A percentile compares a stretch with the other conserved stretches of the same genome.
These are phyloP conservation scores for Vitis riparia DNA, from an alignment of 164 flowering plant genomes.

Conservation along the genomic window DNA sequence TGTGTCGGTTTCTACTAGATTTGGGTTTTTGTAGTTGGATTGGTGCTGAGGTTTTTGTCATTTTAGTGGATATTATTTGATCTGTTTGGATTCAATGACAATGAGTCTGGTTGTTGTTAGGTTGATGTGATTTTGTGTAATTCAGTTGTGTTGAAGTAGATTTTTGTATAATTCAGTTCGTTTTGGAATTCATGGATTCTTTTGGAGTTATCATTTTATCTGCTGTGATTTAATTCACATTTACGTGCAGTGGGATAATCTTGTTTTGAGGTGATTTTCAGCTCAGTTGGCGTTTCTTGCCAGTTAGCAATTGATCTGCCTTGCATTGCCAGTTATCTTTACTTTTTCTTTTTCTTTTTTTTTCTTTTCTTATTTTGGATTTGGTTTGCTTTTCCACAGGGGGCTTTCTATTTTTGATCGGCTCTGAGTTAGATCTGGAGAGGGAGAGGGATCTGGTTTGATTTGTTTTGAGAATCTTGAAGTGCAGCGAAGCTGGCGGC, in stretches of 20 bases:
- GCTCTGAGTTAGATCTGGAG: slow-evolving; percentile 38
- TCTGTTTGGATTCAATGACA: not conserved
- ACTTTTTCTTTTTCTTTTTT: not conserved
- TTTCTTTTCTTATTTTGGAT: not conserved
- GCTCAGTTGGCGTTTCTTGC: no score
- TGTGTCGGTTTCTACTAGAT: not conserved
- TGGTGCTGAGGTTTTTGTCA: not conserved
- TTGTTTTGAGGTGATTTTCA: no score
- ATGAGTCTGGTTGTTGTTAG: no score
- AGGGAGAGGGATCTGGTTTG: slow-evolving; percentile 20
- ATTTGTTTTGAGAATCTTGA: slow-evolving; percentile 22
- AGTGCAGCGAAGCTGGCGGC: slow-evolving; percentile 68
- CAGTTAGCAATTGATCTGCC: no score
- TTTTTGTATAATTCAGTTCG: no score
- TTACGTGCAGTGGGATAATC: no score
- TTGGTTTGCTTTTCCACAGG: slow-evolving; percentile 27
- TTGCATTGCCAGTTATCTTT: no score
- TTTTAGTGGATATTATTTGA: not conserved
- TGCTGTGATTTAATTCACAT: no score
- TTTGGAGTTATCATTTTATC: no score
- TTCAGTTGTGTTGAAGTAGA: no score
- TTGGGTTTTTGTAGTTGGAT: not conserved
- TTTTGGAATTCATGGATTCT: no score
- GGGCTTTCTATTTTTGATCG: slow-evolving; percentile 21
- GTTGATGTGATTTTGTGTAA: no score